Evolutionary conservation across 257 asterid species (phyloP).

Genomic region (Primulina huaijiensis): DNA sequence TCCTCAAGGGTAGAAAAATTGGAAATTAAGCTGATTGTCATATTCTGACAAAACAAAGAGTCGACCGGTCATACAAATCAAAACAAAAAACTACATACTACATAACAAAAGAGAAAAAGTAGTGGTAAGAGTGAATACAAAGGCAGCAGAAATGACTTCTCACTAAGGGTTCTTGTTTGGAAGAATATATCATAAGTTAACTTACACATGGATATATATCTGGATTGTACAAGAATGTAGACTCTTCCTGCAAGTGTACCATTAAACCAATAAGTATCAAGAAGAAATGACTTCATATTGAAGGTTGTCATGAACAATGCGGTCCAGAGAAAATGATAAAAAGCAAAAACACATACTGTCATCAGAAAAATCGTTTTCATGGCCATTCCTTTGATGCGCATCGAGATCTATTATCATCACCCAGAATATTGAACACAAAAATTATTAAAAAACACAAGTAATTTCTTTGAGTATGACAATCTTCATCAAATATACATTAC

Average conservation of each 20-base stretch:
- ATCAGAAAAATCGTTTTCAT: constrained; percentile 70
- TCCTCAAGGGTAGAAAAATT: constrained; percentile 41
- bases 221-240: constrained; percentile 88
- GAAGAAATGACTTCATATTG: constrained; percentile 4
- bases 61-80: constrained; percentile 11
- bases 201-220: constrained; percentile 89
- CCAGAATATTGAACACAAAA: constrained; percentile 42
- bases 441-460: constrained; percentile 25
- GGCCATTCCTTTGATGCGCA: constrained; percentile 99
- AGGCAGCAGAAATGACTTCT: not conserved
- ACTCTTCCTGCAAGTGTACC: constrained; percentile 65
- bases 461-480: constrained; percentile 10
- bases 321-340: constrained; percentile 23
- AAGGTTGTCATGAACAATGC: constrained; percentile 11
- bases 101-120: not conserved
- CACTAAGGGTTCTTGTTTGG: not conserved
- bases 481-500: not conserved
- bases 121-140: not conserved
- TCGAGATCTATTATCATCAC: constrained; percentile 97
- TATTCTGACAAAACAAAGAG: constrained; percentile 4
- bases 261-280: constrained; percentile 16
- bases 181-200: constrained; percentile 17
- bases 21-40: constrained; percentile 7
- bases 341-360: constrained; percentile 55
- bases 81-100: not conserved